These are phyloP conservation scores for Lumnitzera littorea DNA, from an alignment of 345 rosid species.

Conservation along the genomic window DNA sequence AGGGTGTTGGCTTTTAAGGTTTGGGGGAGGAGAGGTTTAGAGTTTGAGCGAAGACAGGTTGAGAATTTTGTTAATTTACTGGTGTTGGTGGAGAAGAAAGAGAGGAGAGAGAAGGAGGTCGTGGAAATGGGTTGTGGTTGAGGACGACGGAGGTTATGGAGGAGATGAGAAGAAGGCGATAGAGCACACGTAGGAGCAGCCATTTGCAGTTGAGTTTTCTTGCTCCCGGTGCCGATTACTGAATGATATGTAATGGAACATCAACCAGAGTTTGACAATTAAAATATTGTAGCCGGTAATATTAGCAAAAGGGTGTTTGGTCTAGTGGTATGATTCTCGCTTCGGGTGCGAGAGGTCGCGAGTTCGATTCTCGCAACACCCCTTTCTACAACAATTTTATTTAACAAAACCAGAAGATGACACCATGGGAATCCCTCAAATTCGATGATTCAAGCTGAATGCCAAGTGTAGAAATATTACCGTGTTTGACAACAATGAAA, in stretches of 20 bases:
- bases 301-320: slow-evolving; percentile 49
- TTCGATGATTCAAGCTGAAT: too few species aligned
- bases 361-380: slow-evolving; percentile 97
- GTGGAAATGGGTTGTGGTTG: slow-evolving; percentile 1
- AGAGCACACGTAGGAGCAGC: too few species aligned
- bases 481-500: too few species aligned
- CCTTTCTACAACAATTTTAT: slow-evolving; percentile 13
- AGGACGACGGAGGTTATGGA: slow-evolving; percentile 9
- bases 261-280: too few species aligned
- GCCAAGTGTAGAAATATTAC: too few species aligned
- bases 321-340: slow-evolving; percentile 98
- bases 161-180: not conserved
- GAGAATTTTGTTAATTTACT: not conserved
- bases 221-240: too few species aligned
- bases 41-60: not conserved
- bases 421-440: too few species aligned
- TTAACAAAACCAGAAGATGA: too few species aligned
- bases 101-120: slow-evolving; percentile 2
- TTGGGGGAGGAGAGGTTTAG: not conserved
- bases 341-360: slow-evolving; percentile 97
- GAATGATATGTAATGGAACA: too few species aligned
- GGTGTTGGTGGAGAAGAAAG: slow-evolving; percentile 1
- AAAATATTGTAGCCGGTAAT: too few species aligned
- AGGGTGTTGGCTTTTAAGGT: slow-evolving; percentile 1
- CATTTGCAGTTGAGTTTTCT: too few species aligned